Conservation (phyloP, 1,139 yeast species). For the Sugiyamaella sp. region DNA sequence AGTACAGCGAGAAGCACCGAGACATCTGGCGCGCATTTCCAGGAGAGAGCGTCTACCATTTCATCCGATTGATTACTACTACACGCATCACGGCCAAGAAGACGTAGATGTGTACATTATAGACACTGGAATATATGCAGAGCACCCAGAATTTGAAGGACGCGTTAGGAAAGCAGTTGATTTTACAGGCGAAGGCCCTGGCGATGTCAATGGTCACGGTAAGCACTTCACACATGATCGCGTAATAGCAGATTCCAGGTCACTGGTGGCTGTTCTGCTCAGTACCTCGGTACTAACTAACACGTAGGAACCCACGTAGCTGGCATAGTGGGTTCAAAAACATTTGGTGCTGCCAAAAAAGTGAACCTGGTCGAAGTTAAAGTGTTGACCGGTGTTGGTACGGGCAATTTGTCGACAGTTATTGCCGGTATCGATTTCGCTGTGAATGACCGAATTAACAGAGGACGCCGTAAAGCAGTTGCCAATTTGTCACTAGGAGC, state of each 20-base stretch:
- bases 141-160: slow-evolving; percentile 67
- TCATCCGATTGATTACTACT: slow-evolving; percentile 40
- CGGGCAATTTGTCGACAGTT: slow-evolving; percentile 64
- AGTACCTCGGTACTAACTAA: slow-evolving; percentile 6
- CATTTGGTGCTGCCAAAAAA: slow-evolving; percentile 79
- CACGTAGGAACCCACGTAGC: slow-evolving; percentile 79
- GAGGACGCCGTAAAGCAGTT: slow-evolving; percentile 57
- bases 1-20: slow-evolving; percentile 59
- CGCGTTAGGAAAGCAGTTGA: slow-evolving; percentile 62
- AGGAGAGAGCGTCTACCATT: slow-evolving; percentile 48
- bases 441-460: slow-evolving; percentile 59
- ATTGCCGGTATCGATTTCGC: slow-evolving; percentile 79
- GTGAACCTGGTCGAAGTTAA: slow-evolving; percentile 71
- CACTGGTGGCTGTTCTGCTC: too few species aligned
- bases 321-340: slow-evolving; percentile 75
- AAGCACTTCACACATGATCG: too few species aligned
- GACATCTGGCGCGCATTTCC: slow-evolving; percentile 70
- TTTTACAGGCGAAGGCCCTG: slow-evolving; percentile 63
- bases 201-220: slow-evolving; percentile 70
- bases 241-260: too few species aligned
- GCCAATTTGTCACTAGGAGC: slow-evolving; percentile 85
- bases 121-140: slow-evolving; percentile 70
- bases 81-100: slow-evolving; percentile 45
- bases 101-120: slow-evolving; percentile 74
- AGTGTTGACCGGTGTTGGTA: slow-evolving; percentile 65